These are phyloP conservation scores for Pseudogymnoascus pannorum DNA, from an alignment of 2,329 filamentous ascomycete genomes.

Conservation along the genomic window DNA sequence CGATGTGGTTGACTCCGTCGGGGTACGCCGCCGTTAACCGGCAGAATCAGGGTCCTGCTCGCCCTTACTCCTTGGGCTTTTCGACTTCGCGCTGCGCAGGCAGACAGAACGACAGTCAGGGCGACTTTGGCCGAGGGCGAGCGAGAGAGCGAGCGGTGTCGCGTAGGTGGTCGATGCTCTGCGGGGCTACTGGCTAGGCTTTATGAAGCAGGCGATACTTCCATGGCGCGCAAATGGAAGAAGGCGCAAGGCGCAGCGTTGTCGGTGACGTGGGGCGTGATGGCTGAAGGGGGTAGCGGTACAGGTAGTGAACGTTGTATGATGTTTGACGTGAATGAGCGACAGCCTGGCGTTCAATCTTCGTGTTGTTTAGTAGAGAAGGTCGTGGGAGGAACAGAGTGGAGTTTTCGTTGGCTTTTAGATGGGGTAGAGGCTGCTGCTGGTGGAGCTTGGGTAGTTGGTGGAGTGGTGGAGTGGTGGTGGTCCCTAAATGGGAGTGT, in stretches of 20 bases:
- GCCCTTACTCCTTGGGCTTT: neutral
- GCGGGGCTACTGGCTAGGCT: constrained; percentile 3
- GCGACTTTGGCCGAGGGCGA: constrained; percentile 2
- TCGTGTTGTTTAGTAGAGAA: constrained; percentile 5
- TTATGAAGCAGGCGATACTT: constrained; percentile 7
- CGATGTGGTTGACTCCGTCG: neutral
- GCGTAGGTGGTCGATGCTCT: constrained; percentile 5
- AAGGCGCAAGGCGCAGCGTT: neutral
- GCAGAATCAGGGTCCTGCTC: constrained; percentile 5
- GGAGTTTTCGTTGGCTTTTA: constrained; percentile 8
- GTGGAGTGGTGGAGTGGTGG: neutral
- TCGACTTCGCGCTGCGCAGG: neutral
- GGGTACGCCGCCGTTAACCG: constrained; percentile 1
- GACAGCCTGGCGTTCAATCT: neutral
- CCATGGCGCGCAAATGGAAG: neutral
- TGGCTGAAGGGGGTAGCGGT: neutral
- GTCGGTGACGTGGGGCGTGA: neutral
- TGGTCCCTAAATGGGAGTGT: neutral
- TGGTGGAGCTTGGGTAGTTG: neutral
- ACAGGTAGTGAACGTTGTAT: neutral
- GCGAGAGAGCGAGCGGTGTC: neutral
- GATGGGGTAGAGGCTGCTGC: constrained; percentile 3
- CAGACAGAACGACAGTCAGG: neutral
- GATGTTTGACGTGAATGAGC: neutral
- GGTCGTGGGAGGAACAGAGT: neutral